Percentiles rank a stretch among this genome's conserved stretches.
Conservation (phyloP, 75 land plant genomes). For the Sequoia sempervirens region DNA sequence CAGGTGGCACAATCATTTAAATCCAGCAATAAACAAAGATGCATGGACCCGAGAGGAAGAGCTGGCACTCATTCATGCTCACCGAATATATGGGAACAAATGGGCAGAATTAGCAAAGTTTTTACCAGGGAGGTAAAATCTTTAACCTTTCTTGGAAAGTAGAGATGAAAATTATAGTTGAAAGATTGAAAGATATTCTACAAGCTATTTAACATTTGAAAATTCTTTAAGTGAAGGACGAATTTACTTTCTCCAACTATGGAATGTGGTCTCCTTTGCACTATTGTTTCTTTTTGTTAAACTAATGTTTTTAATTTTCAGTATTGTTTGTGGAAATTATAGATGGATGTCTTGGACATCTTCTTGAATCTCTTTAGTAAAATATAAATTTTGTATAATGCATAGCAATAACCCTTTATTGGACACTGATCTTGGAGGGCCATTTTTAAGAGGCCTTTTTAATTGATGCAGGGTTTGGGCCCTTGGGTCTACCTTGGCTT, state of each 20-base stretch:
- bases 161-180: not conserved
- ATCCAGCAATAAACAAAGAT: slow-evolving; percentile 75
- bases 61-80: slow-evolving; percentile 64
- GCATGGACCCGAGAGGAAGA: slow-evolving; percentile 90
- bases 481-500: not conserved
- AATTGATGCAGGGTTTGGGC: not conserved
- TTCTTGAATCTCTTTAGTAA: not conserved
- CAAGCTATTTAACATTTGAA: not conserved
- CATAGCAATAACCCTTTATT: not conserved
- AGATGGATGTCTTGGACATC: not conserved
- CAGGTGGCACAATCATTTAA: slow-evolving; percentile 92
- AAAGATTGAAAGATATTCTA: not conserved
- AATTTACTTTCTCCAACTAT: not conserved
- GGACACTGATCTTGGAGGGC: not conserved
- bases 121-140: slow-evolving; percentile 64
- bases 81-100: slow-evolving; percentile 76
- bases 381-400: not conserved
- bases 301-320: not conserved
- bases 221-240: not conserved
- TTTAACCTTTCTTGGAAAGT: not conserved
- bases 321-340: not conserved
- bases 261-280: not conserved
- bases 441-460: not conserved
- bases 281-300: too few species aligned
- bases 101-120: slow-evolving; percentile 85